Evolutionary conservation across 2,329 filamentous ascomycete species (phyloP).

Genomic region (Mariannaea elegans): DNA sequence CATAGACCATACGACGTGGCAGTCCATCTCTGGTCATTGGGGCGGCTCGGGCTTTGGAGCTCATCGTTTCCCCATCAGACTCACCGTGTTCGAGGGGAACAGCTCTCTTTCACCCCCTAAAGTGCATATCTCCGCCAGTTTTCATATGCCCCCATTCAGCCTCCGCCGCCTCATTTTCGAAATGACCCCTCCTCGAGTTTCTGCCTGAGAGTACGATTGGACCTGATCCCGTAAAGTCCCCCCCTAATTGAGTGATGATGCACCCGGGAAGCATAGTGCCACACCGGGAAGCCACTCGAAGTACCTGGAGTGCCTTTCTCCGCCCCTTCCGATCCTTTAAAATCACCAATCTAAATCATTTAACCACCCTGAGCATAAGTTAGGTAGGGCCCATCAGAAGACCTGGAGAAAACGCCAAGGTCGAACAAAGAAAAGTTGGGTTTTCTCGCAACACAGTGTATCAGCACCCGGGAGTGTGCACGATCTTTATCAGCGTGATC

Average conservation of each 20-base stretch:
- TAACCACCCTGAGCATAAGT: not conserved
- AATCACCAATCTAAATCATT: not conserved
- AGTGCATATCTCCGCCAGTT: constrained; percentile 24
- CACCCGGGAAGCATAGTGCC: constrained; percentile 26
- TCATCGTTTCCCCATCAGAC: constrained; percentile 25
- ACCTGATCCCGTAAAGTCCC: constrained; percentile 16
- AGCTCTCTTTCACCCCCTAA: constrained; percentile 11
- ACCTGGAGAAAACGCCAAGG: not conserved
- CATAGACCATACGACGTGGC: constrained; percentile 41
- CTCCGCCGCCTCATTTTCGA: constrained; percentile 30
- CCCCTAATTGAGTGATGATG: constrained; percentile 25
- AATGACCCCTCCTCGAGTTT: constrained; percentile 10
- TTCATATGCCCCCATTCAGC: constrained; percentile 29
- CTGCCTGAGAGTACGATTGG: constrained; percentile 14
- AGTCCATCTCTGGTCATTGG: constrained; percentile 33
- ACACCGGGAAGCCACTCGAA: constrained; percentile 25
- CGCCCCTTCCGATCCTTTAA: not conserved
- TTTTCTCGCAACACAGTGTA: not conserved
- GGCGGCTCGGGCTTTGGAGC: constrained; percentile 27
- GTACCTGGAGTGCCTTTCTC: not conserved
- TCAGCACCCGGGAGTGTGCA: not conserved
- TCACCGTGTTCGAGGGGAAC: constrained; percentile 11
- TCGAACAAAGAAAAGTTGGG: constrained; percentile 5
- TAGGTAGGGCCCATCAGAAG: not conserved
- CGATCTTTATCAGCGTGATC: not conserved